Evolutionary conservation across 225 moss, liverwort and hornwort species (phyloP), one percentile per base, ranked within the genome.

Genomic region (Takakia lepidozioides): DNA sequence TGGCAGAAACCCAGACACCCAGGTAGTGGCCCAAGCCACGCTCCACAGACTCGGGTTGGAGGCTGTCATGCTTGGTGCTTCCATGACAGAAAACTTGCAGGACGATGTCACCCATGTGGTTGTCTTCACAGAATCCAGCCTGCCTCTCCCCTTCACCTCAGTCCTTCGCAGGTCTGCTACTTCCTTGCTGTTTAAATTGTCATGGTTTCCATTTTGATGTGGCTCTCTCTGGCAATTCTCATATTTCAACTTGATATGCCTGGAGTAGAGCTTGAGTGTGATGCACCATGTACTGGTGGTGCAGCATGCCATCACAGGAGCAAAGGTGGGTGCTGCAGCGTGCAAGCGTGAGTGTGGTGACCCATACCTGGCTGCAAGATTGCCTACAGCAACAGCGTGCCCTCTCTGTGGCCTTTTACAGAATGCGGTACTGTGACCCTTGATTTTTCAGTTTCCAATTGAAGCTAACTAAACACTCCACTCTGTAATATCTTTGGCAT

Each of bases 1-100:
- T 13, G 19, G 19, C 59, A 60, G 59, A 26, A 51, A 60, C 29
- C 38, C 38, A 25, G 50, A 48, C 23, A 42, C 59, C 10, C 59
- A 60, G 19, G 21, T 30, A 13, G 59, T 60, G 22, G 29, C 51
- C 15, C 29, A 43, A 51, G 6, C 42, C n/a, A 27, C 51, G 19
- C 38, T 60, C 28, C 38, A 39, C 20, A 60, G 59, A 42, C 10
- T 60, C 14, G 21, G 49, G 8, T 2, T 25, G 32, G 49, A 49
- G 27, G 49, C 49, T 19, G 14, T 39, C 3, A 51, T 51, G 43
- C 23, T n/a, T 4, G 52, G 52, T 34, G 57, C 46, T 21, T 29
- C 46, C 10, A 14, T 58, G 15, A 17, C 35, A 25, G 11, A 32
- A n/a, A n/a, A 21, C 15, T 38, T 46, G 35, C 17, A 22, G 10